Conservation (phyloP, 192 early-diverging fungal genomes). For the Kickxella alabastrina region DNA sequence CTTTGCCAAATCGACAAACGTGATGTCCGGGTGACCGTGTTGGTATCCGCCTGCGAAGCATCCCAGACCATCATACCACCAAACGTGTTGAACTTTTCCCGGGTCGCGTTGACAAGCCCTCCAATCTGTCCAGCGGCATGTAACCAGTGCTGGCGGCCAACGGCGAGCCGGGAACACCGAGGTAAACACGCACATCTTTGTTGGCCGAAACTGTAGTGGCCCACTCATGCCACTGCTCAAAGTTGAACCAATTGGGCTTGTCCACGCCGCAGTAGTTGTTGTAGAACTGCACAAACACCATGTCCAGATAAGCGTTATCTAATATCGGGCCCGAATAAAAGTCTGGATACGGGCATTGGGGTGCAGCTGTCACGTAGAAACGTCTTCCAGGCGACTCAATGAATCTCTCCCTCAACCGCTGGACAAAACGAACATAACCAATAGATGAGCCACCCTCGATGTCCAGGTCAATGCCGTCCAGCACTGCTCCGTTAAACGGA, state of each 20-base stretch:
- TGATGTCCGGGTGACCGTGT: slow-evolving; percentile 17
- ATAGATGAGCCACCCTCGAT: slow-evolving; percentile 62
- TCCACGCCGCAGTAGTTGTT: slow-evolving; percentile 72
- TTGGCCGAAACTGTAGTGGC: slow-evolving; percentile 55
- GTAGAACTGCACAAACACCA: slow-evolving; percentile 79
- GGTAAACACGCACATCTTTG: slow-evolving; percentile 58
- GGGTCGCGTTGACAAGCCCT: slow-evolving; percentile 48
- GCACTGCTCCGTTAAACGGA: slow-evolving; percentile 63
- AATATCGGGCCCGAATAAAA: slow-evolving; percentile 58
- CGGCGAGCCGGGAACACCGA: slow-evolving; percentile 61
- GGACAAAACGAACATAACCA: slow-evolving; percentile 60
- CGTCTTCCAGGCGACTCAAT: slow-evolving; percentile 42
- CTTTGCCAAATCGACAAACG: slow-evolving; percentile 24
- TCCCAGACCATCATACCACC: slow-evolving; percentile 78
- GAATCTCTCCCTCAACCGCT: slow-evolving; percentile 53
- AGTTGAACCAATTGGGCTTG: slow-evolving; percentile 63
- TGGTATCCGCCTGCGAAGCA: slow-evolving; percentile 59
- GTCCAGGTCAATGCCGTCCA: slow-evolving; percentile 74
- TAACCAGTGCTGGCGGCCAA: slow-evolving; percentile 59
- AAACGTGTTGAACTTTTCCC: slow-evolving; percentile 55
- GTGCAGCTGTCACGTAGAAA: slow-evolving; percentile 64
- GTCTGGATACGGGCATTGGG: slow-evolving; percentile 72
- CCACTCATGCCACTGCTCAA: slow-evolving; percentile 70
- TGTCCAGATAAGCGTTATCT: slow-evolving; percentile 59
- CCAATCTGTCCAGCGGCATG: slow-evolving; percentile 45